Evolutionary conservation across 176 grass and related monocot genomes (phyloP).

Genomic region (Carex parvula): DNA sequence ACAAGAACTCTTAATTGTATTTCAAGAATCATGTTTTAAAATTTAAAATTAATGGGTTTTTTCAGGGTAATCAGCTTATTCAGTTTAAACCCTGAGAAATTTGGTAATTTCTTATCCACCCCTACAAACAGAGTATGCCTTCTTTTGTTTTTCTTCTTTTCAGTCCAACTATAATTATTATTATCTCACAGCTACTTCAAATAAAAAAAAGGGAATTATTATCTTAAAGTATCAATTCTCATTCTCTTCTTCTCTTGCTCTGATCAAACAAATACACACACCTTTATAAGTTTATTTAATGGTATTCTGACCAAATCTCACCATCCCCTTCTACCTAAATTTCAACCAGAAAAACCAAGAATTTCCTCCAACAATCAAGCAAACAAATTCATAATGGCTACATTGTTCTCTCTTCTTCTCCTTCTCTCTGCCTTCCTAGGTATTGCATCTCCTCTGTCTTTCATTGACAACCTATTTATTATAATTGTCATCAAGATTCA

Average conservation of each 20-base stretch:
- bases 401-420: not conserved
- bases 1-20: too few relatives aligned
- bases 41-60: too few relatives aligned
- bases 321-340: not conserved
- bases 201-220: not conserved
- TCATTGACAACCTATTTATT: not conserved
- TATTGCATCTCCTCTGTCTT: slow-evolving; percentile 19
- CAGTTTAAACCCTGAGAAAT: not conserved
- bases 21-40: too few relatives aligned
- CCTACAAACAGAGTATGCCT: not conserved
- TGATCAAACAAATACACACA: not conserved
- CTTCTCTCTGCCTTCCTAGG: slow-evolving; percentile 26
- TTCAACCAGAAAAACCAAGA: slow-evolving; percentile 21
- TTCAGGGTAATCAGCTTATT: too few relatives aligned
- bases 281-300: not conserved
- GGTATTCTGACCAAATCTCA: not conserved
- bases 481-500: not conserved
- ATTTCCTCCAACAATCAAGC: not conserved
- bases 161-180: not conserved
- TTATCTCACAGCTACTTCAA: not conserved
- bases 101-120: not conserved
- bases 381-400: not conserved
- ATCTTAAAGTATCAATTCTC: not conserved
- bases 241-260: not conserved
- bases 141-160: not conserved